Evolutionary conservation across 2,329 filamentous ascomycete genomes (phyloP).

Genomic region (Onygenales sp.): DNA sequence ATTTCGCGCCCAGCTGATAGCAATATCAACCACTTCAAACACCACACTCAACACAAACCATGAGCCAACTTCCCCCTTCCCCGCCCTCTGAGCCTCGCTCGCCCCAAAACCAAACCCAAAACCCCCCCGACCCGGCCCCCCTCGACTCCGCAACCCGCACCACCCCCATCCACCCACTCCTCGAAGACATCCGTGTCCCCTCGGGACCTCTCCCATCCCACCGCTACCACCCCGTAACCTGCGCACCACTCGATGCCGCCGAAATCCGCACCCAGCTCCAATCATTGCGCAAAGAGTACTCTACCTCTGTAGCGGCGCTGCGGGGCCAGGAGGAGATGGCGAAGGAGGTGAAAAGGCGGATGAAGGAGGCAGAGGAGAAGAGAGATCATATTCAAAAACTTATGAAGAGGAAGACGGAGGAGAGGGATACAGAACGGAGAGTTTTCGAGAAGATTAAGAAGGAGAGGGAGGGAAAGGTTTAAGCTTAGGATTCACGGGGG

Average conservation of each 20-base stretch:
- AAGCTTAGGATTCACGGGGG: neutral
- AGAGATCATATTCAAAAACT: conserved; percentile 29
- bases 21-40: neutral
- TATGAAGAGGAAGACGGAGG: conserved; percentile 34
- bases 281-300: conserved; percentile 26
- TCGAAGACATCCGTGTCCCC: conserved; percentile 32
- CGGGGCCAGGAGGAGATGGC: conserved; percentile 29
- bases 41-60: conserved; percentile 8
- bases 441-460: conserved; percentile 33
- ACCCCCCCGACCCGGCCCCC: conserved; percentile 16
- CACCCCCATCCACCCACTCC: conserved; percentile 28
- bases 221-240: conserved; percentile 31
- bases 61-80: conserved; percentile 24
- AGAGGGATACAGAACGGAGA: conserved; percentile 33
- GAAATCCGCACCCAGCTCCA: conserved; percentile 23
- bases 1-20: neutral
- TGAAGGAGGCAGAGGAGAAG: conserved; percentile 29
- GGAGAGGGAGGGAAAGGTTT: conserved; percentile 18
- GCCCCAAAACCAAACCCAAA: conserved; percentile 4
- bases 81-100: conserved; percentile 24
- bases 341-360: conserved; percentile 27
- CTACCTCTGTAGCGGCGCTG: conserved; percentile 24
- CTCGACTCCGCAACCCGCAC: conserved; percentile 28
- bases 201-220: conserved; percentile 22
- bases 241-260: conserved; percentile 22